These are phyloP conservation scores for Cyphellophora europaea DNA, from an alignment of 2,329 filamentous ascomycete genomes.

Conservation along the genomic window DNA sequence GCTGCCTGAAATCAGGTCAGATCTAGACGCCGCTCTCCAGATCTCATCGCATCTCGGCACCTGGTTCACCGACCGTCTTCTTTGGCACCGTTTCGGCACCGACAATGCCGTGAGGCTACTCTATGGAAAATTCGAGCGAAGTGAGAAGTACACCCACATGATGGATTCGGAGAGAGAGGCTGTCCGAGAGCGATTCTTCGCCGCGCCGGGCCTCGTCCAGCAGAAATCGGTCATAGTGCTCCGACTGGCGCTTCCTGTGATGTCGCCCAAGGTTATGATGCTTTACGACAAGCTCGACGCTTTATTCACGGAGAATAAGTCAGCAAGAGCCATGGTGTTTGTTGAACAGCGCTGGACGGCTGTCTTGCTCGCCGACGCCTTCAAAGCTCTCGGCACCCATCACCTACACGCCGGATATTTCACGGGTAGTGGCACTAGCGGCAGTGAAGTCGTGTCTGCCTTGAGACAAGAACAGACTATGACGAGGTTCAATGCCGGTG, in stretches of 20 bases:
- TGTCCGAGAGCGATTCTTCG: constrained; percentile 12
- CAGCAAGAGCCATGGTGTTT: constrained; percentile 75
- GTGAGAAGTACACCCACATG: constrained; percentile 6
- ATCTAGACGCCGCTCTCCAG: constrained; percentile 51
- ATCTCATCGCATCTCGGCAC: constrained; percentile 60
- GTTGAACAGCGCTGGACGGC: constrained; percentile 72
- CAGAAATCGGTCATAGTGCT: constrained; percentile 7
- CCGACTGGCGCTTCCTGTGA: constrained; percentile 35
- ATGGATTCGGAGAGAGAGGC: constrained; percentile 6
- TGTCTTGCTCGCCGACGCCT: constrained; percentile 59
- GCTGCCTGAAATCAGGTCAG: constrained; percentile 41
- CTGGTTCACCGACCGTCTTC: constrained; percentile 80
- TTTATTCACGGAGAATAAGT: constrained; percentile 50
- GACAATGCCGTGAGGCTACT: neutral
- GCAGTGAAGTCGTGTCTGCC: constrained; percentile 57
- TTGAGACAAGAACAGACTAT: constrained; percentile 67
- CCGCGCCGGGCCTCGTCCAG: constrained; percentile 1
- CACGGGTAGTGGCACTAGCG: constrained; percentile 49
- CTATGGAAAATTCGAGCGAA: constrained; percentile 11
- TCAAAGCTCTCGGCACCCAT: constrained; percentile 48
- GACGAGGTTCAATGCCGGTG: constrained; percentile 50
- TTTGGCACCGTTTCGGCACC: constrained; percentile 56
- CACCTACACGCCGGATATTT: constrained; percentile 55
- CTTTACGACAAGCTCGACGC: constrained; percentile 53
- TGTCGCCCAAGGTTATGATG: constrained; percentile 57